Base-by-base conservation (phyloP, 768 basidiomycete species). In the Filobasidium wieringae region DNA sequence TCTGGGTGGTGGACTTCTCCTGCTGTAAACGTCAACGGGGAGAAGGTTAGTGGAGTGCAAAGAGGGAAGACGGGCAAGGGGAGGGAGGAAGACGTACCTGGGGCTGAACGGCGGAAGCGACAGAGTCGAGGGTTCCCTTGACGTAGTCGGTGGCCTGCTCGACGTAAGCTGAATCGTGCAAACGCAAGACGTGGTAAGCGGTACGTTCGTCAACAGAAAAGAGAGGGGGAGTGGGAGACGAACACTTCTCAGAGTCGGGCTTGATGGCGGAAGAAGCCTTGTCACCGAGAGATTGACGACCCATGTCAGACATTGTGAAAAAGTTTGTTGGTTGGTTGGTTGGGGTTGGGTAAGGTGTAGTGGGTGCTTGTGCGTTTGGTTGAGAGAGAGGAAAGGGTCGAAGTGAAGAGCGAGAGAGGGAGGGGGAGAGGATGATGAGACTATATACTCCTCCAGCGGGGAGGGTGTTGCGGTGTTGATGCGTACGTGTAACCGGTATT, bases 101-200 rank as follows among this genome's bases (percentile, higher is more conserved):
- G 41, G 15, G 60, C 15, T 51, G 43, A 22, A 62, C 60, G 49
- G 59, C 59, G 34, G 53, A 57, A 31, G 61, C 61, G 33, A 62
- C 56, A 19, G 50, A 45, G 61, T 62, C 61, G 41, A 62, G 27
- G 34, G 56, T 29, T 32, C 61, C 61, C 61, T 62, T 62, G 57
- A 59, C 61, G 57, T 19, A 49, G 53, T 63, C 61, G 26, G 50
- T 45, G 27, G 55, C 55, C 55, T 57, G 55, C 55, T 61, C 60
- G 41, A 61, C 39, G 50, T 45, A 34, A 15, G 37, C 27, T 24
- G 19, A 31, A 7, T n/a, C n/a, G n/a, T n/a, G n/a, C n/a, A 29
- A n/a, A 17, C 3, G 43, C 22, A 19, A 47, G 17, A 14, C 15
- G 22, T 4, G 37, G 11, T 40, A 3, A 40, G 37, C 37, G 37